Evolutionary conservation across 2,329 filamentous ascomycete species (phyloP).

Genomic region (Neospermospora avenae): DNA sequence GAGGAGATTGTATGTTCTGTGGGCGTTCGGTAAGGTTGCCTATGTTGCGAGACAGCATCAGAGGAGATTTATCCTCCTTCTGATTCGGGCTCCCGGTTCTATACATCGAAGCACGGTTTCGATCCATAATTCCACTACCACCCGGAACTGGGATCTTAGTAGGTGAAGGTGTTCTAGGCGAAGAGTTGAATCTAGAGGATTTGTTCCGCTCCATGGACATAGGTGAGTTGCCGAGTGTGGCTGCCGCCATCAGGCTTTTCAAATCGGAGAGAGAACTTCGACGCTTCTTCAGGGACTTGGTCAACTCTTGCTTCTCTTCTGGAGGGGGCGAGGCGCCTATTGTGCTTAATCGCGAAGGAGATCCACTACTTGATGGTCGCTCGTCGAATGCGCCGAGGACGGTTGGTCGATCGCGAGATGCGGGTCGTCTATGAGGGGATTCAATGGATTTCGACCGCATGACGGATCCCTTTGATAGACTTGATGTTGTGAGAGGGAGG

Average conservation of each 20-base stretch:
- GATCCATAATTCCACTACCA: conserved; percentile 28
- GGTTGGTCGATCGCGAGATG: conserved; percentile 57
- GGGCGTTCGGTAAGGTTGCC: conserved; percentile 32
- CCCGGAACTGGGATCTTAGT: conserved; percentile 32
- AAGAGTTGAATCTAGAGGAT: conserved; percentile 26
- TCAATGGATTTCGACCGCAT: conserved; percentile 77
- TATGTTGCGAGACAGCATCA: conserved; percentile 21
- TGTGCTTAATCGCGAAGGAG: conserved; percentile 28
- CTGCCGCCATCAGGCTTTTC: conserved; percentile 62
- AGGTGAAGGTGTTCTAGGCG: conserved; percentile 34
- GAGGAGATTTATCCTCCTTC: conserved; percentile 31
- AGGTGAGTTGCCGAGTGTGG: conserved; percentile 46
- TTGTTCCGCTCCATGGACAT: conserved; percentile 30
- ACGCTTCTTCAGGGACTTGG: conserved; percentile 62
- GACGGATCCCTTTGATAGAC: conserved; percentile 64
- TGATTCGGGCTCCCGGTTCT: conserved; percentile 28
- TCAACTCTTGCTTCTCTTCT: conserved; percentile 44
- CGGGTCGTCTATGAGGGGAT: conserved; percentile 52
- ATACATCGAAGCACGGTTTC: conserved; percentile 24
- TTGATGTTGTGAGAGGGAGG: conserved; percentile 44
- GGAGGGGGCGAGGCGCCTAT: conserved; percentile 34
- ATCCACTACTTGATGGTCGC: conserved; percentile 54
- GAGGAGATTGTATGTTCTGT: conserved; percentile 31
- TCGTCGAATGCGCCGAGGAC: conserved; percentile 63
- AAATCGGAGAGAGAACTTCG: conserved; percentile 91